Percentiles rank a stretch among this genome's conserved stretches.
Evolutionary conservation across 345 rosid genomes (phyloP).

Genomic region (Syzygium jambos): DNA sequence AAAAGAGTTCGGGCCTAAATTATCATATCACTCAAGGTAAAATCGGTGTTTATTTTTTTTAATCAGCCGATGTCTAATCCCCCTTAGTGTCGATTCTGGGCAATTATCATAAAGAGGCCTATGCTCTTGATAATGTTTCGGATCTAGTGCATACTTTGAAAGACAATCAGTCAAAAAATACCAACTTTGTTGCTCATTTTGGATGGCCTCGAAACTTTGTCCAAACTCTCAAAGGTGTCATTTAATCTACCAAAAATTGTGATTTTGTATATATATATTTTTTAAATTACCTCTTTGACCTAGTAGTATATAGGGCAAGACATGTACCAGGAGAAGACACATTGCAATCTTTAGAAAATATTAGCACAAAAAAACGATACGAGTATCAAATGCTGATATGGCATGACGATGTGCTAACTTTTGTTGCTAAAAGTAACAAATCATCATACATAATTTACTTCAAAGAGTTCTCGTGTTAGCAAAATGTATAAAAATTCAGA

Average conservation of each 20-base stretch:
- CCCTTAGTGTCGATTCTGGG: neutral
- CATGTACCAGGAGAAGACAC: neutral
- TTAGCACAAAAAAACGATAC: neutral
- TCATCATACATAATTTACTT: neutral
- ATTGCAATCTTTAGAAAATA: neutral
- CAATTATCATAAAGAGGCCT: neutral
- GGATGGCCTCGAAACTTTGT: neutral
- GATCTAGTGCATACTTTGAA: neutral
- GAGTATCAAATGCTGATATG: neutral
- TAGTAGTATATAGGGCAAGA: neutral
- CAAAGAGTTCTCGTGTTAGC: neutral
- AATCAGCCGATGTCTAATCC: neutral
- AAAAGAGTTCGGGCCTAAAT: no score
- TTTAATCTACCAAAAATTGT: neutral
- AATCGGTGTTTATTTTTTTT: no score
- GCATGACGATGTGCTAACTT: neutral
- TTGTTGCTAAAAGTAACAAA: neutral
- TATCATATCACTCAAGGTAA: no score
- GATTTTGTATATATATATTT: neutral
- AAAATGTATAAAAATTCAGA: neutral
- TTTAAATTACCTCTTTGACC: neutral
- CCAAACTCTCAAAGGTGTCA: neutral
- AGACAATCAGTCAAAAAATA: neutral
- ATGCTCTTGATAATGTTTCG: neutral
- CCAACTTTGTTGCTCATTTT: neutral